These are phyloP conservation scores for Epichloe amarillans DNA, from an alignment of 2,329 filamentous ascomycete genomes.

Conservation along the genomic window DNA sequence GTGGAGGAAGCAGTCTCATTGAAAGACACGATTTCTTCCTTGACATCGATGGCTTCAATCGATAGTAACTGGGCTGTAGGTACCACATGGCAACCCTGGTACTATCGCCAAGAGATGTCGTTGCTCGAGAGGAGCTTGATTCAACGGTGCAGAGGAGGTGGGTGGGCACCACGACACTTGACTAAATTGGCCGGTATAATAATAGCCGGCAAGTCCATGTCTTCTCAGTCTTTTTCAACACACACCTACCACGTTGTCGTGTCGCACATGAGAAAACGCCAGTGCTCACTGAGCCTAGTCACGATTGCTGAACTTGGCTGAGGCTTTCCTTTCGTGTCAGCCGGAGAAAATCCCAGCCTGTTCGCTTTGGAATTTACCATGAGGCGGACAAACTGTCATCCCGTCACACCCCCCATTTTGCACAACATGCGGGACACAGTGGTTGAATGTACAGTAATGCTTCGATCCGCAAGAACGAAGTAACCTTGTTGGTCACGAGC, in stretches of 20 bases:
- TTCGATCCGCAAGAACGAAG: not conserved
- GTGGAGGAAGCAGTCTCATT: not conserved
- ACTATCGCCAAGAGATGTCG: not conserved
- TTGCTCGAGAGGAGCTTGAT: not conserved
- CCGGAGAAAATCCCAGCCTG: not conserved
- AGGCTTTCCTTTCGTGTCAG: not conserved
- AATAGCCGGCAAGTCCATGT: no score
- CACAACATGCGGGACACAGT: not conserved
- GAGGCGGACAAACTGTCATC: not conserved
- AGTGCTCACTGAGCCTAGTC: not conserved
- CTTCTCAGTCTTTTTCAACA: no score
- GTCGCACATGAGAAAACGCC: not conserved
- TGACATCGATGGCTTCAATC: not conserved
- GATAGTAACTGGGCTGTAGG: not conserved
- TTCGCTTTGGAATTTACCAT: not conserved
- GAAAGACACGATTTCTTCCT: not conserved
- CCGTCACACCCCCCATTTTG: not conserved
- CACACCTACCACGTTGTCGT: not conserved
- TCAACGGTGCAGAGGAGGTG: not conserved
- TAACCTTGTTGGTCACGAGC: not conserved
- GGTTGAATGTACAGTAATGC: not conserved
- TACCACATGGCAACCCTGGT: slow-evolving; percentile 4
- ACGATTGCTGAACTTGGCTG: not conserved
- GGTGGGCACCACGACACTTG: not conserved
- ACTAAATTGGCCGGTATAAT: no score